Evolutionary conservation across 306 rosid genomes (phyloP).

Genomic region (Oxytropis ochrocephala): DNA sequence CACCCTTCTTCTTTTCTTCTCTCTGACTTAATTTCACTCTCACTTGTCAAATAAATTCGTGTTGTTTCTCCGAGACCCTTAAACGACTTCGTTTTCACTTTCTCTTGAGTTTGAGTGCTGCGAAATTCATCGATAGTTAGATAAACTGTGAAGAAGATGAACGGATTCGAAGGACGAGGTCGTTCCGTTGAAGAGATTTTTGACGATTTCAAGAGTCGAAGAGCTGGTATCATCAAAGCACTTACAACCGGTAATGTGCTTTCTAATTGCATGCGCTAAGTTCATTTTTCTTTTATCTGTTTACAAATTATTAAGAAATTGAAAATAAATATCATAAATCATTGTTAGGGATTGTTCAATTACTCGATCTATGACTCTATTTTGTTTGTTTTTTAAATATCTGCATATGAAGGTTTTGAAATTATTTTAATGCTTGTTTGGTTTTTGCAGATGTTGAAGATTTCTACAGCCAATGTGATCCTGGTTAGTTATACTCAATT

Average conservation of each 20-base stretch:
- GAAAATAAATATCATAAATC: not conserved
- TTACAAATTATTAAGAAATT: not conserved
- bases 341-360: not conserved
- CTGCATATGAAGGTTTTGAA: not conserved
- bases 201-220: constrained; percentile 77
- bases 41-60: too few species aligned
- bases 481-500: constrained; percentile 42
- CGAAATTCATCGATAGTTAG: too few species aligned
- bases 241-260: constrained; percentile 60
- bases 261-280: not conserved
- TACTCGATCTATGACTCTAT: not conserved
- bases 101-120: not conserved
- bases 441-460: constrained; percentile 64
- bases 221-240: constrained; percentile 76
- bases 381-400: not conserved
- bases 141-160: too few species aligned
- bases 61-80: not conserved
- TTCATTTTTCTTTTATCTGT: not conserved
- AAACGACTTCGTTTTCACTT: not conserved
- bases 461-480: constrained; percentile 73
- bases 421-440: not conserved
- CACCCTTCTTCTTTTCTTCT: too few species aligned
- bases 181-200: constrained; percentile 83
- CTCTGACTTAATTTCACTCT: too few species aligned
- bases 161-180: constrained; percentile 41